A percentile compares a stretch with the other conserved stretches of the same genome.
Conservation (phyloP, 768 basidiomycete genomes). For the Sarcomyxa edulis region DNA sequence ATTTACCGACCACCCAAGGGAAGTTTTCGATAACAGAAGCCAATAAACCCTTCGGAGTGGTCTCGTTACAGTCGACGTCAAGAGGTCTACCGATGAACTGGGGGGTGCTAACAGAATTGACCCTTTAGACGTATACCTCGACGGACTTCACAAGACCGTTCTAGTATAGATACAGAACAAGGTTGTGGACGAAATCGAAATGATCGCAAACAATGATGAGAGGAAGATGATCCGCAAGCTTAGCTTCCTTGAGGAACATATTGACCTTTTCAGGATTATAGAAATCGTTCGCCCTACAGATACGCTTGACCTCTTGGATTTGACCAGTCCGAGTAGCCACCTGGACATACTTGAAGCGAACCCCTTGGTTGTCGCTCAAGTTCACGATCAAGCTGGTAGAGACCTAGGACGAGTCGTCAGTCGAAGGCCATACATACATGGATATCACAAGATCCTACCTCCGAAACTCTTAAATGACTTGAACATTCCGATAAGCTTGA, state of each 20-base stretch:
- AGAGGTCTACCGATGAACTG: conserved; percentile 95
- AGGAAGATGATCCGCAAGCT: conserved; percentile 92
- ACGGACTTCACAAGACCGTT: conserved; percentile 96
- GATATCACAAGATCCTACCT: conserved; percentile 38
- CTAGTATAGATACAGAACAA: conserved; percentile 97
- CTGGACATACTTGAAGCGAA: conserved; percentile 99
- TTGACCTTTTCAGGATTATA: conserved; percentile 99
- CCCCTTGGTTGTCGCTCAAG: conserved; percentile 91
- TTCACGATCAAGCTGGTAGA: conserved; percentile 99
- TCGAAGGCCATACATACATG: neutral
- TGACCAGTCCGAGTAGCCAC: conserved; percentile 97
- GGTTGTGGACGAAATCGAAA: conserved; percentile 98
- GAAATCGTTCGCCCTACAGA: conserved; percentile 93
- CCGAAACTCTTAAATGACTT: conserved; percentile 97
- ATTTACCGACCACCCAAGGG: conserved; percentile 95
- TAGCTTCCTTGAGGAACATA: conserved; percentile 99
- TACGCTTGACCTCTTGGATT: conserved; percentile 97
- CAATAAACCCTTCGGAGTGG: conserved; percentile 90
- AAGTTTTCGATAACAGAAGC: conserved; percentile 94
- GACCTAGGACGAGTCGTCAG: conserved; percentile 38
- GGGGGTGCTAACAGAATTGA: conserved; percentile 95
- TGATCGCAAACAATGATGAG: conserved; percentile 99
- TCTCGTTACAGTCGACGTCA: conserved; percentile 97
- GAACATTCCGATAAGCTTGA: conserved; percentile 98
- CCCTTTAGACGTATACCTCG: conserved; percentile 98